A percentile compares a stretch with the other conserved stretches of the same genome.
Evolutionary conservation across 176 grass and related monocot genomes (phyloP).

Genomic region (Eragrostis nindensis): DNA sequence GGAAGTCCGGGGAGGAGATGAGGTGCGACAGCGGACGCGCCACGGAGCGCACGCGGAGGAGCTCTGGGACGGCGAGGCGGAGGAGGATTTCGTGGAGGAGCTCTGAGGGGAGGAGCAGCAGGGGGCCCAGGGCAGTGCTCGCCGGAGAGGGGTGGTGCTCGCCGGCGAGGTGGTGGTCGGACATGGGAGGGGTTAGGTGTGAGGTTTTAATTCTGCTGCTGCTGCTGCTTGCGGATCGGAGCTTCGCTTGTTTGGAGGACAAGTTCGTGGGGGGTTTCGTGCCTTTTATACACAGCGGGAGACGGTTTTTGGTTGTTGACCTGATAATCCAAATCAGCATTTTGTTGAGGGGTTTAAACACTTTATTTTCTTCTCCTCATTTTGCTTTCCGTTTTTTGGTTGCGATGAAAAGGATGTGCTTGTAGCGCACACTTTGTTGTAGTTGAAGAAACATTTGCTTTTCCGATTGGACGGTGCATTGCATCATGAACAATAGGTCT

Average conservation of each 20-base stretch:
- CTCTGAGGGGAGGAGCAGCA: conserved; percentile 72
- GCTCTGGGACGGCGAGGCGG: conserved; percentile 74
- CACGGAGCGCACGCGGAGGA: conserved; percentile 75
- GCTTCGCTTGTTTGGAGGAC: conserved; percentile 41
- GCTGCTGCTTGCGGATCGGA: conserved; percentile 43
- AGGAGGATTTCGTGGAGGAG: conserved; percentile 85
- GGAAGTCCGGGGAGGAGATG: conserved; percentile 71
- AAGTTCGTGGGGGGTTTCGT: conserved; percentile 33
- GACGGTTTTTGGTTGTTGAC: conserved; percentile 33
- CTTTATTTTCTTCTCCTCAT: neutral
- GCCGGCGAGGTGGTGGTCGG: conserved; percentile 39
- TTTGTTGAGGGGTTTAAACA: neutral
- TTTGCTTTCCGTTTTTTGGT: conserved; percentile 11
- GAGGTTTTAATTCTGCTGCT: conserved; percentile 53
- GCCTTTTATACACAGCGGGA: conserved; percentile 31
- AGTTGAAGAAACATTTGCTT: neutral
- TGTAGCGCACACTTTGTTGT: conserved; percentile 8
- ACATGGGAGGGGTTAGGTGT: conserved; percentile 49
- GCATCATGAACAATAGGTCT: neutral
- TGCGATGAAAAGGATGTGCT: conserved; percentile 27
- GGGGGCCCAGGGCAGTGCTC: conserved; percentile 37
- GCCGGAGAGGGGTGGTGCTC: conserved; percentile 40
- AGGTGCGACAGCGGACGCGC: conserved; percentile 72
- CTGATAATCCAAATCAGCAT: neutral
- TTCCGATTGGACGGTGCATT: neutral